Conservation (phyloP, 352 stramenopile species). For the Globisporangium cylindrosporum region DNA sequence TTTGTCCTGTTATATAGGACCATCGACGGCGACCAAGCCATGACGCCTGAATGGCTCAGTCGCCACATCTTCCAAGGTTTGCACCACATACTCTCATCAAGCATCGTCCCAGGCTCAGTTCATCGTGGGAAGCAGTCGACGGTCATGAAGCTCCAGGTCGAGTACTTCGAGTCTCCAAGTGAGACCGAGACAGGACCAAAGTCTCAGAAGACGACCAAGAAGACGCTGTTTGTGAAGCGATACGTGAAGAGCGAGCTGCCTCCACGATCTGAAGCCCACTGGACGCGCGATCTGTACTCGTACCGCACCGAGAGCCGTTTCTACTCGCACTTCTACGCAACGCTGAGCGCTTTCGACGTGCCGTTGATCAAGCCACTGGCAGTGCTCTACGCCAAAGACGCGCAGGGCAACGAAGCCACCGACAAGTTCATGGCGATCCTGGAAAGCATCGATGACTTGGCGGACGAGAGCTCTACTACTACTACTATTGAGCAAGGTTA, state of each 20-base stretch:
- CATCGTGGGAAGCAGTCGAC: constrained; percentile 56
- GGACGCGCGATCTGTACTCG: constrained; percentile 54
- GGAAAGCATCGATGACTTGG: constrained; percentile 30
- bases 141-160: constrained; percentile 37
- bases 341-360: constrained; percentile 28
- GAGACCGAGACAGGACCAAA: background rate
- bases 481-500: constrained; percentile 2
- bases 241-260: constrained; percentile 55
- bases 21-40: constrained; percentile 29
- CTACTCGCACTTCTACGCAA: constrained; percentile 44
- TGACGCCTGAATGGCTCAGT: constrained; percentile 54
- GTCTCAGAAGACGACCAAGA: constrained; percentile 1
- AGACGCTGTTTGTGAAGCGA: constrained; percentile 63
- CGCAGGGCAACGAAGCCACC: constrained; percentile 18
- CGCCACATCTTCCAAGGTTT: constrained; percentile 21
- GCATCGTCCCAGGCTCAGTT: constrained; percentile 33
- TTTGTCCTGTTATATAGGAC: constrained; percentile 27
- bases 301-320: constrained; percentile 61
- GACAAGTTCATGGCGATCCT: constrained; percentile 59
- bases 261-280: constrained; percentile 35
- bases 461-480: background rate
- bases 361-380: constrained; percentile 42
- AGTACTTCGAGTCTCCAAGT: constrained; percentile 12
- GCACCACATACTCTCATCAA: constrained; percentile 15
- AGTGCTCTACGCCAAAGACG: constrained; percentile 38